Percentiles rank a stretch among this genome's conserved stretches.
Conservation (phyloP, 169 alveolate species). For the Hepatocystis sp. region DNA sequence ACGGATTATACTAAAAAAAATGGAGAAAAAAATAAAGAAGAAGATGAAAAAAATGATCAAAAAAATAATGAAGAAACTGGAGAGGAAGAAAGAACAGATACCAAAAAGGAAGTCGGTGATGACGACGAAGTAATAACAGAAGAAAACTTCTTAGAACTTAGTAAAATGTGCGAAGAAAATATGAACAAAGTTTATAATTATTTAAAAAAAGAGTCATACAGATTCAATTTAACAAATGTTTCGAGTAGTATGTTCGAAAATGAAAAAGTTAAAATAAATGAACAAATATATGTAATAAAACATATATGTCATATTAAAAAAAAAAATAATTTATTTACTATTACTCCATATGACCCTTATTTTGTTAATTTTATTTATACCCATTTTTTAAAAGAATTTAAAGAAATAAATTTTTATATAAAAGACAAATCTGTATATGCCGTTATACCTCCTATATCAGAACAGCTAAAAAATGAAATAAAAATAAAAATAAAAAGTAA, state of each 20-base stretch:
- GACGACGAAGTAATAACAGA: conserved; percentile 13
- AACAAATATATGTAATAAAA: conserved; percentile 6
- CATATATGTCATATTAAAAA: conserved; percentile 58
- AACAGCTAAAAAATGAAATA: conserved; percentile 49
- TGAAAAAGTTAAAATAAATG: conserved; percentile 55
- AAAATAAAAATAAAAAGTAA: conserved; percentile 35
- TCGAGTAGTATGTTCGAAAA: conserved; percentile 53
- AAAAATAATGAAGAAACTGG: background rate
- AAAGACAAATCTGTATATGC: conserved; percentile 49
- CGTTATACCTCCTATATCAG: conserved; percentile 62
- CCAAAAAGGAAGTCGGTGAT: background rate
- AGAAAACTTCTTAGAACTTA: conserved; percentile 22
- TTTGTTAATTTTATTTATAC: conserved; percentile 41
- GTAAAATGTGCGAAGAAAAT: conserved; percentile 21
- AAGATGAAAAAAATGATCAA: background rate
- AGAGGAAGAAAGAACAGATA: background rate
- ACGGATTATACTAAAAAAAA: too few species aligned
- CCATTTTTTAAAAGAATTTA: conserved; percentile 43
- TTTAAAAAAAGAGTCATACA: conserved; percentile 46
- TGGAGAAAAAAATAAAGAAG: background rate
- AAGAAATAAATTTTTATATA: conserved; percentile 30
- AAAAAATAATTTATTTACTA: conserved; percentile 30
- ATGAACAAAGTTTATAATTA: conserved; percentile 35
- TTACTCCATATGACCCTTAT: conserved; percentile 65
- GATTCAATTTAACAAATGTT: conserved; percentile 45